phyloP scores from a whole-genome alignment of 805 yeast genomes.

The Lipomyces japonicus region DNA sequence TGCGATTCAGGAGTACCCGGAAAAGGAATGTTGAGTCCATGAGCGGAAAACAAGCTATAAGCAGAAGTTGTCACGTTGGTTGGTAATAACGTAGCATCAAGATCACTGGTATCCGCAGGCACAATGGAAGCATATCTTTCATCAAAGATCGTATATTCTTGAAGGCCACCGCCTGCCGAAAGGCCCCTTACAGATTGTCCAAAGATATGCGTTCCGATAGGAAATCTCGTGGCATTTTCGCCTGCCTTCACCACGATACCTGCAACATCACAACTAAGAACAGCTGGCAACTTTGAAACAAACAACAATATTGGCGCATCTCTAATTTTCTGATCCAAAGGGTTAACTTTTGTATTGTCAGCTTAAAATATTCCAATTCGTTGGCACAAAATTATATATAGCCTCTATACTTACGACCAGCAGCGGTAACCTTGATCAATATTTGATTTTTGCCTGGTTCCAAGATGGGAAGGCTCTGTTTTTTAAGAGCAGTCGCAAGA shows the following conservation, averaged over 20 bases:
- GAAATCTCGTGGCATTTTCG: not conserved
- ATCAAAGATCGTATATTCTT: not conserved
- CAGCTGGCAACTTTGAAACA: not conserved
- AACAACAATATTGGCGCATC: not conserved
- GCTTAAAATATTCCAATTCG: no score
- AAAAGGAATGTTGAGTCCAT: not conserved
- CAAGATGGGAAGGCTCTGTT: no score
- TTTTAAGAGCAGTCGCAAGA: no score
- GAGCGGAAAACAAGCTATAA: not conserved
- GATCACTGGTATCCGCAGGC: not conserved
- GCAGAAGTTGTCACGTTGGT: not conserved
- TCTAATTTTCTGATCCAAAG: not conserved
- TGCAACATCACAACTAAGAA: not conserved
- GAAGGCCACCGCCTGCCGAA: not conserved
- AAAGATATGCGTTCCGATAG: not conserved
- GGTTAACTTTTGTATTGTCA: not conserved
- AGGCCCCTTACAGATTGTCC: not conserved
- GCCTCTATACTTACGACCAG: not conserved
- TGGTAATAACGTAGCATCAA: not conserved
- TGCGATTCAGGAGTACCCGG: not conserved
- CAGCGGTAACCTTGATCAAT: not conserved
- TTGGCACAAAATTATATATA: not conserved
- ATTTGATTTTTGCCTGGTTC: not conserved
- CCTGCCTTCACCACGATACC: not conserved
- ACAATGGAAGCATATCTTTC: not conserved